Percentiles rank a stretch among this genome's conserved stretches.
Evolutionary conservation across 2,329 filamentous ascomycete species (phyloP).

Genomic region (Penicillium sp.): DNA sequence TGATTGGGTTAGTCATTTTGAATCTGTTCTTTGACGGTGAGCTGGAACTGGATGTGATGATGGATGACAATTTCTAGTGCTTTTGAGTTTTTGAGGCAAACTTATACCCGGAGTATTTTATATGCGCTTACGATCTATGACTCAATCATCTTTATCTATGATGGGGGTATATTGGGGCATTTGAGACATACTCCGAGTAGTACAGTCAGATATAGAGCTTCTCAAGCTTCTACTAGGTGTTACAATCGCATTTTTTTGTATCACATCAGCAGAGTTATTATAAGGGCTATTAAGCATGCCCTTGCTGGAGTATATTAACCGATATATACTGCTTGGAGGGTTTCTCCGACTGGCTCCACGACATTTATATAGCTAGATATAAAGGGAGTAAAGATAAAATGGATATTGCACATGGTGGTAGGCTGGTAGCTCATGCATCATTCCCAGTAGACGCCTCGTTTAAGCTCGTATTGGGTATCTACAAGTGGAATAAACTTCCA

Average conservation of each 20-base stretch:
- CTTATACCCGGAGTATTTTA: background rate
- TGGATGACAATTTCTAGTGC: background rate
- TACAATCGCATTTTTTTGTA: background rate
- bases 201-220: background rate
- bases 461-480: background rate
- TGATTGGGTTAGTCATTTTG: conserved; percentile 19
- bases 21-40: background rate
- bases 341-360: background rate
- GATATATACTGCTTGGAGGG: background rate
- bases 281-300: background rate
- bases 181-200: background rate
- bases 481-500: background rate
- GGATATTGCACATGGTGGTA: background rate
- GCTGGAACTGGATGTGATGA: background rate
- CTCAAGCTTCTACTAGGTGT: background rate
- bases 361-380: background rate
- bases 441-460: background rate
- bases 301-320: background rate
- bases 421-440: background rate
- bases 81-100: background rate
- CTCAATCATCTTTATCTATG: background rate
- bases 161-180: background rate
- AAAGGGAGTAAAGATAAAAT: background rate
- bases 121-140: background rate
- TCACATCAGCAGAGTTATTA: background rate